Conservation (phyloP, 352 stramenopile species). For the Aphanomyces euteiches region DNA sequence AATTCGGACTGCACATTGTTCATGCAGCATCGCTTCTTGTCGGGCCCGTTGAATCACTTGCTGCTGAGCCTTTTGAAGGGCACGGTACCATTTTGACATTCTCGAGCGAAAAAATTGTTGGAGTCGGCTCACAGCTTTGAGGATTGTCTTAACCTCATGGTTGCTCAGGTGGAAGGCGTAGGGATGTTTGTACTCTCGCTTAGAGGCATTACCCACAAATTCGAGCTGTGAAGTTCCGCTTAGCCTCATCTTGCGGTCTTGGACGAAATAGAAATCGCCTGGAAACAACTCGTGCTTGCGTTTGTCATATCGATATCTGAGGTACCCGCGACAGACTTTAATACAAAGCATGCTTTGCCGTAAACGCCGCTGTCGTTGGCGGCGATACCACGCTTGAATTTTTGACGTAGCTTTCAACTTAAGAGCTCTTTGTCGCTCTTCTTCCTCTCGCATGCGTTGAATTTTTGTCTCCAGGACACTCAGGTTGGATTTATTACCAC, state of each 20-base stretch:
- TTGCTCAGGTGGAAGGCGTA: conserved; percentile 1
- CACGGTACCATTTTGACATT: background rate
- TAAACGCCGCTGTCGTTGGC: background rate
- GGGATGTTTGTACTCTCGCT: background rate
- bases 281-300: conserved; percentile 1
- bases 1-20: conserved; percentile 3
- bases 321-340: conserved; percentile 16
- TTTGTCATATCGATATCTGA: conserved; percentile 19
- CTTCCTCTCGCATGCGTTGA: background rate
- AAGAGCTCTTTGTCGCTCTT: background rate
- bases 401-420: background rate
- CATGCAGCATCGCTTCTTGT: background rate
- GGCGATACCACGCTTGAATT: conserved; percentile 16
- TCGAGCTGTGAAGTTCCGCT: background rate
- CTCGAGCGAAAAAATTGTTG: background rate
- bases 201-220: conserved; percentile 1
- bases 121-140: background rate
- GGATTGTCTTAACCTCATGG: background rate
- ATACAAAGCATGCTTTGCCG: background rate
- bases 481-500: background rate
- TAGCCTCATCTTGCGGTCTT: conserved; percentile 11
- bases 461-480: background rate
- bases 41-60: background rate
- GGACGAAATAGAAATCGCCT: conserved; percentile 1
- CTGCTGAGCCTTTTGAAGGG: background rate